A percentile compares a stretch with the other conserved stretches of the same genome.
Conservation (phyloP, 148 eudicot species). For the Rhododendron kiyosumense region DNA sequence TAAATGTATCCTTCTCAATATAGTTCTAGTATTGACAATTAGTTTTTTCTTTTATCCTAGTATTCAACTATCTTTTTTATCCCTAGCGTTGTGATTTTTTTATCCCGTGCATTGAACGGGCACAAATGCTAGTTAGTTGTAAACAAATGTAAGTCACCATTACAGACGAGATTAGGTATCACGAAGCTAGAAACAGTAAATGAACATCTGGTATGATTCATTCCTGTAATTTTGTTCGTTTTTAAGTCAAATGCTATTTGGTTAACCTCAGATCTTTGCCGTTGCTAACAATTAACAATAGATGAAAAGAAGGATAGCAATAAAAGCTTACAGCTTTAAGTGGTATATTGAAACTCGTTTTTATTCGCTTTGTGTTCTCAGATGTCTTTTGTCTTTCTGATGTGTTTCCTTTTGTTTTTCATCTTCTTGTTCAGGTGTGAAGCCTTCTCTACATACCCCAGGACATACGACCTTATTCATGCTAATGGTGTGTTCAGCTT, state of each 20-base stretch:
- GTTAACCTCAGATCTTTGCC: neutral
- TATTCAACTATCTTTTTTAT: no score
- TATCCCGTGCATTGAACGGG: no score
- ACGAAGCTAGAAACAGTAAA: no score
- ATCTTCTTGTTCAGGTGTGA: conserved; percentile 38
- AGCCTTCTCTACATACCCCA: conserved; percentile 52
- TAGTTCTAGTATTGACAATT: no score
- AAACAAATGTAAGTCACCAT: neutral
- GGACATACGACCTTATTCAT: conserved; percentile 53
- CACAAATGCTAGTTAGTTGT: neutral
- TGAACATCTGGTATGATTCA: neutral
- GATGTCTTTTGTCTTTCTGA: neutral
- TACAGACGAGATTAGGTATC: neutral
- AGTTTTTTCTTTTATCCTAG: no score
- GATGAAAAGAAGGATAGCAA: neutral
- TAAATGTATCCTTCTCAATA: neutral
- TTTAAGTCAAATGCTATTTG: neutral
- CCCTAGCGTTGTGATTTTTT: no score
- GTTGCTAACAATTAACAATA: neutral
- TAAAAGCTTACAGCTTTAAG: neutral
- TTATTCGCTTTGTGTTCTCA: neutral
- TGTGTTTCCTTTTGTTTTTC: neutral
- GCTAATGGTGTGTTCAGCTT: conserved; percentile 40
- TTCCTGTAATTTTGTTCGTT: neutral
- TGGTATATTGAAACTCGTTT: neutral